Evolutionary conservation across 2,329 filamentous ascomycete species (phyloP).

Genomic region (Blastomyces parvus): DNA sequence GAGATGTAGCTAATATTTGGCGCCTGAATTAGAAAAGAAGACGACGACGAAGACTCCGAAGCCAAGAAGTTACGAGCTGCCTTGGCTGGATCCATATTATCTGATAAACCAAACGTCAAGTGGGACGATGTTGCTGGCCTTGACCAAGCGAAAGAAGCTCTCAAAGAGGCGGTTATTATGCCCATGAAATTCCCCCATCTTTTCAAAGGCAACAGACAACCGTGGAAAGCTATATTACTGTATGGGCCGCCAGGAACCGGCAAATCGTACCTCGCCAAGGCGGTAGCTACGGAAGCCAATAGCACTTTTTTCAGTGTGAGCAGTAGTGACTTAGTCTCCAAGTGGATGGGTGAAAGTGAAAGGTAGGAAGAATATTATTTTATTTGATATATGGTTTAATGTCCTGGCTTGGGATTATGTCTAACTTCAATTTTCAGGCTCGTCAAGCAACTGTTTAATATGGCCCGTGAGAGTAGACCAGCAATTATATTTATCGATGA

Average conservation of each 20-base stretch:
- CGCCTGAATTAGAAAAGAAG: conserved; percentile 35
- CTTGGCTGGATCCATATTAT: conserved; percentile 80
- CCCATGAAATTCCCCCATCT: conserved; percentile 97
- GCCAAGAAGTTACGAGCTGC: conserved; percentile 91
- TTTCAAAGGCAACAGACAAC: conserved; percentile 90
- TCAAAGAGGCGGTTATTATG: conserved; percentile 95
- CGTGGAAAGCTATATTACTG: conserved; percentile 94
- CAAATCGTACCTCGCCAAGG: conserved; percentile 95
- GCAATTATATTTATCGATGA: conserved; percentile 99
- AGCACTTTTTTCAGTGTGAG: conserved; percentile 99
- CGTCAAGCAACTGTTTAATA: conserved; percentile 92
- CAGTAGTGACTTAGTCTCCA: conserved; percentile 92
- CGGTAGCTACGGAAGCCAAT: conserved; percentile 95
- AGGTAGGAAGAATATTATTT: conserved; percentile 45
- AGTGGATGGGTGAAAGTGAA: conserved; percentile 99
- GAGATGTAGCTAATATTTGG: conserved; percentile 9
- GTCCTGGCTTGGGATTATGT: not conserved
- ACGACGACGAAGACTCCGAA: conserved; percentile 74
- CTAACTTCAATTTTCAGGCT: conserved; percentile 46
- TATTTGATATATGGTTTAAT: not conserved
- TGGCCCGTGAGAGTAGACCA: conserved; percentile 96
- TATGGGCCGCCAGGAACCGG: conserved; percentile 95
- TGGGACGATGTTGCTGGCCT: conserved; percentile 98
- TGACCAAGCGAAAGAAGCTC: conserved; percentile 85
- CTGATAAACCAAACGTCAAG: conserved; percentile 89